A percentile compares a stretch with the other conserved stretches of the same genome.
phyloP scores from a whole-genome alignment of 2,329 filamentous ascomycete genomes.

The Colletotrichum somersetense region DNA sequence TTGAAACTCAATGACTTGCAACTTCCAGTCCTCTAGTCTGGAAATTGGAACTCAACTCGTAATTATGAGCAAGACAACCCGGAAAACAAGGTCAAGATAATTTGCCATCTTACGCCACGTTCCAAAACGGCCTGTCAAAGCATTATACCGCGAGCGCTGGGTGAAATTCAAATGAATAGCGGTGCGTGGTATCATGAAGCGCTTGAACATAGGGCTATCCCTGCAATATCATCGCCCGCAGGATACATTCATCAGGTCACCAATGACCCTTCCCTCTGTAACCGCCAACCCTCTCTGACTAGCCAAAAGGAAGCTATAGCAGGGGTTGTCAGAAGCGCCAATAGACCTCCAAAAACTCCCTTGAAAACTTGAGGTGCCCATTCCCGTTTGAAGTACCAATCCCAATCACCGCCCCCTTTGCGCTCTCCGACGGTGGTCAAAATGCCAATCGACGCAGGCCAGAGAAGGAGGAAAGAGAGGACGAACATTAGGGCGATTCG shows the following conservation, averaged over 20 bases:
- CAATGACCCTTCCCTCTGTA: conserved; percentile 5
- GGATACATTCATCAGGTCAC: conserved; percentile 1
- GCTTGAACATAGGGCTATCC: neutral
- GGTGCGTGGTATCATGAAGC: neutral
- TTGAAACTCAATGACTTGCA: neutral
- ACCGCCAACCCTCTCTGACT: conserved; percentile 61
- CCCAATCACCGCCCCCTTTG: conserved; percentile 48
- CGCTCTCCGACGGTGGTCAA: conserved; percentile 54
- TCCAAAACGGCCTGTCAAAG: neutral
- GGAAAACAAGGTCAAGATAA: neutral
- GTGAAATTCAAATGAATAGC: neutral
- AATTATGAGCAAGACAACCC: neutral
- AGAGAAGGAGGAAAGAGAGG: conserved; percentile 57
- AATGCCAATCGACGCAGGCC: conserved; percentile 58
- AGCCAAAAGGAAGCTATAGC: conserved; percentile 64
- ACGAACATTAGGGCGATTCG: conserved; percentile 54
- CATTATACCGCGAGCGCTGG: neutral
- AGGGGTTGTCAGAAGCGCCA: conserved; percentile 62
- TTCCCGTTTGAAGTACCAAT: conserved; percentile 57
- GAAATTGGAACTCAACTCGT: neutral
- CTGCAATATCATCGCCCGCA: neutral
- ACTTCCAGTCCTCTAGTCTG: neutral
- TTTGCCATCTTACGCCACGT: neutral
- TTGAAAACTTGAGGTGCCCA: conserved; percentile 67
- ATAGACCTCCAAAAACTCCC: conserved; percentile 59